Percentiles rank a stretch among this genome's conserved stretches.
These are phyloP conservation scores for Fusarium compactum DNA, from an alignment of 2,329 filamentous ascomycete genomes.

Conservation along the genomic window DNA sequence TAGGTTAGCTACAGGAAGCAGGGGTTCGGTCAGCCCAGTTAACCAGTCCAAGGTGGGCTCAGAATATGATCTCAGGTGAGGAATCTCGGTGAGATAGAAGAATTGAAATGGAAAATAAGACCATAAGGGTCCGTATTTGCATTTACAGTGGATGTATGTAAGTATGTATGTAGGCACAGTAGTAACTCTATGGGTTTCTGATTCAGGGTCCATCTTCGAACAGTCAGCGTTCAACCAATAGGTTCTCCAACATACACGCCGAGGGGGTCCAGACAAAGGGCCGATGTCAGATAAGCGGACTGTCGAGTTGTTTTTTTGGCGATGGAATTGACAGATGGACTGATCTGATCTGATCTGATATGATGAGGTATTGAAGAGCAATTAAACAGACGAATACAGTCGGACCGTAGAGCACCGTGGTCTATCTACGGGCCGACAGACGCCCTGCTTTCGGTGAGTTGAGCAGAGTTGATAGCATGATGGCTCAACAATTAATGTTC, in stretches of 20 bases:
- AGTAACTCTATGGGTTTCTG: conserved; percentile 5
- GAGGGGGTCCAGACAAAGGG: conserved; percentile 19
- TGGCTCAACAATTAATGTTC: conserved; percentile 29
- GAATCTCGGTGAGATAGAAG: conserved; percentile 44
- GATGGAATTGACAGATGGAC: conserved; percentile 40
- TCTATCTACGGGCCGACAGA: conserved; percentile 41
- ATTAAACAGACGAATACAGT: conserved; percentile 37
- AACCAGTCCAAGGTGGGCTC: conserved; percentile 23
- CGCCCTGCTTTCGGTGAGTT: conserved; percentile 34
- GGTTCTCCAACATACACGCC: conserved; percentile 15
- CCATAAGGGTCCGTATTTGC: conserved; percentile 29
- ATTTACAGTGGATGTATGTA: not conserved
- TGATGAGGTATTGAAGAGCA: conserved; percentile 10
- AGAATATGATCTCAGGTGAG: conserved; percentile 45
- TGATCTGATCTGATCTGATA: conserved; percentile 29
- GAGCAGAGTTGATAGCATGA: conserved; percentile 13
- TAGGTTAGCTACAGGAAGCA: conserved; percentile 13
- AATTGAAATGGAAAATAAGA: conserved; percentile 33
- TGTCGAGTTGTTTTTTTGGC: conserved; percentile 20
- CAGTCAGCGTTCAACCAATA: not conserved
- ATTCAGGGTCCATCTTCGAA: conserved; percentile 11
- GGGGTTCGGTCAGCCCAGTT: conserved; percentile 37
- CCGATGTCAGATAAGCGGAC: conserved; percentile 39
- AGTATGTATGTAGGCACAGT: not conserved
- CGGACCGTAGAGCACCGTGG: conserved; percentile 45